These are phyloP conservation scores for Populus alba DNA, from an alignment of 345 rosid genomes.

Conservation along the genomic window DNA sequence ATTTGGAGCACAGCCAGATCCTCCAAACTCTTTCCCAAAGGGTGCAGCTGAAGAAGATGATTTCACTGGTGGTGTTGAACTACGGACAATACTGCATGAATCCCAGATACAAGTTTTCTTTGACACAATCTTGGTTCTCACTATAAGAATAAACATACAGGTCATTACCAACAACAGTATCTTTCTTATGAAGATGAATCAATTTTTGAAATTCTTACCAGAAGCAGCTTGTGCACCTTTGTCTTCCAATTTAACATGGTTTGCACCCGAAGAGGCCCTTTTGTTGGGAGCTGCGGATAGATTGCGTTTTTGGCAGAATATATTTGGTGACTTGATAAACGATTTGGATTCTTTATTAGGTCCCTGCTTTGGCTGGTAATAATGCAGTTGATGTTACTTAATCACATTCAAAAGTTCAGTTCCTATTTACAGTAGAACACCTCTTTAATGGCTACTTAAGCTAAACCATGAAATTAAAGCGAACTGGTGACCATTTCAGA, in stretches of 20 bases:
- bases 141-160: conserved; percentile 19
- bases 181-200: background rate
- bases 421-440: background rate
- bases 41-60: conserved; percentile 25
- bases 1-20: conserved; percentile 1
- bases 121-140: conserved; percentile 13
- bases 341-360: conserved; percentile 10
- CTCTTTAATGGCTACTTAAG: background rate
- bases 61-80: conserved; percentile 13
- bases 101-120: conserved; percentile 29
- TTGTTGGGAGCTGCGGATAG: conserved; percentile 17
- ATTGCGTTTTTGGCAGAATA: conserved; percentile 2
- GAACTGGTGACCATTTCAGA: background rate
- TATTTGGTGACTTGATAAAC: conserved; percentile 30
- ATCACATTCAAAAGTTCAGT: background rate
- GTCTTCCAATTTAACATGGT: conserved; percentile 18
- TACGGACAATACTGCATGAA: conserved; percentile 4
- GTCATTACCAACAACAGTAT: background rate
- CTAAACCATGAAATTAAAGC: background rate
- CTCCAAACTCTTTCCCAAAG: conserved; percentile 1
- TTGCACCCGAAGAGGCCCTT: conserved; percentile 29
- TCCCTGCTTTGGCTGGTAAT: conserved; percentile 19
- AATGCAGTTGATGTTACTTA: conserved; percentile 12
- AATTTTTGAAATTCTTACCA: conserved; percentile 15
- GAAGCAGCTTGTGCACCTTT: conserved; percentile 23